Evolutionary conservation across 768 basidiomycete genomes (phyloP).

Genomic region (Suillus lakei): DNA sequence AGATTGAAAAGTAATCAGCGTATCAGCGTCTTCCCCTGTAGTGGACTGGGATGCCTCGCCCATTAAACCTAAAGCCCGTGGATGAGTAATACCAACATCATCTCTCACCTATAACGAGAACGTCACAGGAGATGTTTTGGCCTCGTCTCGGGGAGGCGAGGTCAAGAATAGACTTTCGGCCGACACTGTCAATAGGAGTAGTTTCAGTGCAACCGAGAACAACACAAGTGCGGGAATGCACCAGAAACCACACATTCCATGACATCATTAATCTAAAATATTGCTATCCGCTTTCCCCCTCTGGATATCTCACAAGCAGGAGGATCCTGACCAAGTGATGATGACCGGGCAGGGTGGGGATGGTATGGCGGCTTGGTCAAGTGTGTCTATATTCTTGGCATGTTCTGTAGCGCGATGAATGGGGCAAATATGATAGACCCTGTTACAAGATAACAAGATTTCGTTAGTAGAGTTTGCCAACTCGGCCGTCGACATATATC

Average conservation of each 20-base stretch:
- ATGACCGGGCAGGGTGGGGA: background rate
- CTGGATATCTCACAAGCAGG: background rate
- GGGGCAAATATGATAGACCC: background rate
- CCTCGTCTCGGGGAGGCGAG: background rate
- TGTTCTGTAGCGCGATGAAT: background rate
- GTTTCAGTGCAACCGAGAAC: background rate
- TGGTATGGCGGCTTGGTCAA: background rate
- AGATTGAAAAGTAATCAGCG: background rate
- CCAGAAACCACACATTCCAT: background rate
- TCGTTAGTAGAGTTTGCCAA: background rate
- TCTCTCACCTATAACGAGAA: background rate
- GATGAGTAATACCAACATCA: background rate
- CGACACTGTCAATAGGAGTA: background rate
- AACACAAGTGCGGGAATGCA: background rate
- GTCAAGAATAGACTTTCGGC: conserved; percentile 5
- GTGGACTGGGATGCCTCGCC: background rate
- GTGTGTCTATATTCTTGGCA: no score
- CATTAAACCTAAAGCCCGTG: background rate
- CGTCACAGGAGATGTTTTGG: background rate
- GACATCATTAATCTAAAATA: background rate
- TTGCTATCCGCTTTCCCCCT: background rate
- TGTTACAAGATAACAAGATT: background rate
- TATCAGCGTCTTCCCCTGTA: background rate
- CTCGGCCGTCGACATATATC: background rate
- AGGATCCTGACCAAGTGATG: background rate